Percentiles rank a stretch among this genome's conserved stretches.
phyloP scores from a whole-genome alignment of 2,329 filamentous ascomycete genomes.

The Arthroderma sp. region DNA sequence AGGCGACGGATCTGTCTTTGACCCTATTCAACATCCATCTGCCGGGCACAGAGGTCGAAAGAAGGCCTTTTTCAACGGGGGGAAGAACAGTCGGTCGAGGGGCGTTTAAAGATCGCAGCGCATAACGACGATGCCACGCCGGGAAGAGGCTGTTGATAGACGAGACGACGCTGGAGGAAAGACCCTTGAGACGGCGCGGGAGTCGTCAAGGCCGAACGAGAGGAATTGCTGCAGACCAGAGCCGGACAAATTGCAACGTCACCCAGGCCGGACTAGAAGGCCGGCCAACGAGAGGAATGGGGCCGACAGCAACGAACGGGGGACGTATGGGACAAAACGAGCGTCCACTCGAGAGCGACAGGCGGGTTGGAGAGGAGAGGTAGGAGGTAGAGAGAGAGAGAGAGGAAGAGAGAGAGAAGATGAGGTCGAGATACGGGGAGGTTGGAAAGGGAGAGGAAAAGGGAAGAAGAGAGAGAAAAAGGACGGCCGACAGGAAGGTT shows the following conservation, averaged over 20 bases:
- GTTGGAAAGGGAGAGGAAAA: background rate
- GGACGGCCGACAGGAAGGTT: background rate
- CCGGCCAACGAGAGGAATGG: background rate
- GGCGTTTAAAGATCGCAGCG: background rate
- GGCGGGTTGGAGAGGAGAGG: background rate
- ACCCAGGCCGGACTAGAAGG: background rate
- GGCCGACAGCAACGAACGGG: background rate
- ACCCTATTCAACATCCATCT: conserved; percentile 10
- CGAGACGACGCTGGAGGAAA: background rate
- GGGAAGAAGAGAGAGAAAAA: background rate
- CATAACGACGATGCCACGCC: conserved; percentile 1
- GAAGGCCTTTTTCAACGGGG: background rate
- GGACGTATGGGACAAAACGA: background rate
- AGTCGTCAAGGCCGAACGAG: background rate
- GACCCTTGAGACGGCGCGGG: background rate
- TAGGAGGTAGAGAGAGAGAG: background rate
- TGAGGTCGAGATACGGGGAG: background rate
- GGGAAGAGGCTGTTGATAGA: background rate
- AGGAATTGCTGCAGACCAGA: background rate
- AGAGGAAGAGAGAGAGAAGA: background rate
- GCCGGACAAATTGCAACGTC: background rate
- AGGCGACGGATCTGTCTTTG: background rate
- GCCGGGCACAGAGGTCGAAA: background rate
- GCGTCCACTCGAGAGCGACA: background rate
- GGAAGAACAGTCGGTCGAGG: background rate